phyloP scores from a whole-genome alignment of 2,329 filamentous ascomycete genomes.

The Cercospora sesami region DNA sequence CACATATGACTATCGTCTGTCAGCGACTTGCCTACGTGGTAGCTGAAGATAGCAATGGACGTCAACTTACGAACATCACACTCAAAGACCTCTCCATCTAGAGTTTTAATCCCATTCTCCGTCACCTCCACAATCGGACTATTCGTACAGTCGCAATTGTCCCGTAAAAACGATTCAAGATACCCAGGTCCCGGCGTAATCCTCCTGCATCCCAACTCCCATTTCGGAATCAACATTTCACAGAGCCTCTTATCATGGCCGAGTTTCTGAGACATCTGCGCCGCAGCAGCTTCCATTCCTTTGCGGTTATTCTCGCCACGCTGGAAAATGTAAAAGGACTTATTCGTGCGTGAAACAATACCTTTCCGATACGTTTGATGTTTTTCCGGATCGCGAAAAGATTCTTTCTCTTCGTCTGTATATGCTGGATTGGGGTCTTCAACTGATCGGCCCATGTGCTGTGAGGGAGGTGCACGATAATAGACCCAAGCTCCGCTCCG shows the following conservation, averaged over 20 bases:
- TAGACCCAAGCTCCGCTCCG: slow-evolving; percentile 60
- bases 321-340: neutral
- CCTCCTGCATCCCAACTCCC: slow-evolving; percentile 41
- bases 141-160: slow-evolving; percentile 48
- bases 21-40: neutral
- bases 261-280: slow-evolving; percentile 49
- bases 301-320: slow-evolving; percentile 39
- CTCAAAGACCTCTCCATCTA: slow-evolving; percentile 35
- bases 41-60: neutral
- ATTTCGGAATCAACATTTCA: slow-evolving; percentile 43
- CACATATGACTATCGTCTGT: slow-evolving; percentile 34
- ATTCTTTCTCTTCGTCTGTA: neutral
- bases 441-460: neutral
- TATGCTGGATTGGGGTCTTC: neutral
- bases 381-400: neutral
- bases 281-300: slow-evolving; percentile 37
- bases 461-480: neutral
- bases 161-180: slow-evolving; percentile 49
- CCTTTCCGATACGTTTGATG: neutral
- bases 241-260: slow-evolving; percentile 40
- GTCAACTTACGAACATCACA: slow-evolving; percentile 30
- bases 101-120: slow-evolving; percentile 40
- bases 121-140: slow-evolving; percentile 42
- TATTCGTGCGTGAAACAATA: neutral
- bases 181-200: slow-evolving; percentile 54